Conservation (phyloP, 345 rosid species). For the Nephelium lappaceum region DNA sequence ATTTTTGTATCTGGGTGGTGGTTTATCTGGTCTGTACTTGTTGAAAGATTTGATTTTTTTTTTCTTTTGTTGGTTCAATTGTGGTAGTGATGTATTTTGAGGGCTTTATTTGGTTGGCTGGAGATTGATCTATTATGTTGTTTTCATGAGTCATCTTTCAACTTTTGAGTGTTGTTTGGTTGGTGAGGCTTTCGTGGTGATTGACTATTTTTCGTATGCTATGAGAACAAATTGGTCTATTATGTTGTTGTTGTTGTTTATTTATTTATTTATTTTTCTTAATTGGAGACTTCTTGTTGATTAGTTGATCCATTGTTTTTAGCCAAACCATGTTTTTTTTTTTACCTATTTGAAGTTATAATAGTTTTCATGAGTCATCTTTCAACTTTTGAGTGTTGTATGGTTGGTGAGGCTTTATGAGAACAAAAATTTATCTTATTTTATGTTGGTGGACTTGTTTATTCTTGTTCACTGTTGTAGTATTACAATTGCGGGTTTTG, state of each 20-base stretch:
- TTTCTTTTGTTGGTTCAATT: neutral
- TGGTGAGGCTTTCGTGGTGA: no score
- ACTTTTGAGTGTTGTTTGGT: neutral
- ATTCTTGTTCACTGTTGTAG: neutral
- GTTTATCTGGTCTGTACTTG: neutral
- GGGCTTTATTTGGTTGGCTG: neutral
- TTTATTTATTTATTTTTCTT: no score
- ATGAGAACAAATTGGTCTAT: no score
- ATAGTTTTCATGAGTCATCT: no score
- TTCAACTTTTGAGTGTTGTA: no score
- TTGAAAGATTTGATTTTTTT: neutral
- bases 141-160: neutral
- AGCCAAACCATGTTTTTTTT: no score
- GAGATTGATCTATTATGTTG: neutral
- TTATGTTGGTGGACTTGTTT: neutral
- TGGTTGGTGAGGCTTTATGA: no score
- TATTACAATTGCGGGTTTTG: neutral
- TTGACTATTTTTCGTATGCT: no score
- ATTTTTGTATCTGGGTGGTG: neutral
- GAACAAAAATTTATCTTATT: neutral
- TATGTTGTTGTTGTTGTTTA: no score
- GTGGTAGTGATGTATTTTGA: neutral
- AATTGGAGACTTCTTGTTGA: no score
- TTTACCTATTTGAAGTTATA: no score
- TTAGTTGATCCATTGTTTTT: no score